Evolutionary conservation across 352 stramenopile genomes (phyloP), one percentile per base, ranked within the genome.

Genomic region (Phytopythium sindhum): DNA sequence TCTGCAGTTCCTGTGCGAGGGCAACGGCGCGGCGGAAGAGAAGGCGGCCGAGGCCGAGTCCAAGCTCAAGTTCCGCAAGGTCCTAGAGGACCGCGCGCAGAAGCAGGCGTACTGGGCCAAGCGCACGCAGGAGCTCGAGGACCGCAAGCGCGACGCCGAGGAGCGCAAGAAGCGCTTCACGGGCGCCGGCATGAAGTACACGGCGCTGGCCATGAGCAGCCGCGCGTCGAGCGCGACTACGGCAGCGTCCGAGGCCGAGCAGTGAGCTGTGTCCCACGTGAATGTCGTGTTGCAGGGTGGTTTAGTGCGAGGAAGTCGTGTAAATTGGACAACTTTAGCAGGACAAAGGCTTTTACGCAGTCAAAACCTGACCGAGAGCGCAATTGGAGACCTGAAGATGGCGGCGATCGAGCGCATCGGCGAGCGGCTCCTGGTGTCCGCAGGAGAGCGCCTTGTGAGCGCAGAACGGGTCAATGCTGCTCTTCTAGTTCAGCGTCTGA

Each of bases 71-170:
- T 86, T 94, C 52, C 82, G 84, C 54, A 75, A 85, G 28, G 86
- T 90, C 75, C 71, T 94, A 7, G 81, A 89, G 57, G 85, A 94
- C n/a, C 74, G 77, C 54, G 77, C 78, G 11, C 83, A 90, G 61
- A 91, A 91, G 66, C 83, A 92, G 63, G 74, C 66, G 44, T 94
- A 94, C 66, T 94, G 86, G 86, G 63, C 70, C 2, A 85, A 91
- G 65, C 84, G 86, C 31, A 88, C 83, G 6, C 72, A 90, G 61
- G 86, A 92, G 60, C 72, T 94, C 5, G 81, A 92, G 64, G 72
- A 91, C 35, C 78, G 83, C 21, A 89, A 93, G 61, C 65, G 72
- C 52, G 81, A 93, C 57, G 84, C 86, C 17, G 84, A 92, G 60
- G 84, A 91, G 58, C 73, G 81, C 33, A 94, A 94, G 67, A 90